phyloP scores from a whole-genome alignment of 352 stramenopile species.

The Lagenidium sp. region DNA sequence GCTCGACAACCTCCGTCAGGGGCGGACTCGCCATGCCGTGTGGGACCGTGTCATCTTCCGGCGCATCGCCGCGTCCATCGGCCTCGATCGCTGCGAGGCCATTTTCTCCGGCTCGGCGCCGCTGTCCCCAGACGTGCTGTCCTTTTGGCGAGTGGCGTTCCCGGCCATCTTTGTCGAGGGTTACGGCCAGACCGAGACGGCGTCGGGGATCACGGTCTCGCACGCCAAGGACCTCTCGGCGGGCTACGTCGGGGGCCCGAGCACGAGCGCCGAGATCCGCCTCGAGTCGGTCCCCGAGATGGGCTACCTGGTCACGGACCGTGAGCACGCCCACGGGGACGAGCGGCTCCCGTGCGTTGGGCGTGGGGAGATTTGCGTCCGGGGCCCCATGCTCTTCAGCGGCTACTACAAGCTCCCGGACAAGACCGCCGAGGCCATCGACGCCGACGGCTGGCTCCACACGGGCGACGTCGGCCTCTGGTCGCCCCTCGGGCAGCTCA shows the following conservation, averaged over 20 bases:
- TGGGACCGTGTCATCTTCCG: conserved; percentile 93
- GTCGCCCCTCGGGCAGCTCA: conserved; percentile 85
- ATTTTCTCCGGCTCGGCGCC: conserved; percentile 91
- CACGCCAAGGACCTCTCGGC: conserved; percentile 24
- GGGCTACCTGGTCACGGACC: conserved; percentile 85
- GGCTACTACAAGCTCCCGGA: conserved; percentile 92
- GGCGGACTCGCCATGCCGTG: conserved; percentile 38
- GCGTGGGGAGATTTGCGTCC: conserved; percentile 37
- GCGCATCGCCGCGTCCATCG: conserved; percentile 72
- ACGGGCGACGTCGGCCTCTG: conserved; percentile 92
- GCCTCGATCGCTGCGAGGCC: conserved; percentile 80
- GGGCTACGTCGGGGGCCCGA: conserved; percentile 88
- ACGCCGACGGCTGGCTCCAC: conserved; percentile 91
- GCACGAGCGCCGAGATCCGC: conserved; percentile 78
- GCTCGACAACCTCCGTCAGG: conserved; percentile 19
- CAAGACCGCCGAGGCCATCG: conserved; percentile 85
- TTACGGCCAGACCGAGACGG: conserved; percentile 93
- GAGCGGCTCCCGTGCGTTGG: background rate
- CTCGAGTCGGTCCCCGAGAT: conserved; percentile 93
- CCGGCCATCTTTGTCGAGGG: conserved; percentile 86
- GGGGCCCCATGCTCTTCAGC: conserved; percentile 65
- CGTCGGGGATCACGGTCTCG: conserved; percentile 71
- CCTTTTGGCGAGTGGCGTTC: conserved; percentile 90
- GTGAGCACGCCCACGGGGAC: conserved; percentile 17
- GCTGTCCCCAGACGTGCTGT: conserved; percentile 85